phyloP scores from a whole-genome alignment of 2,329 filamentous ascomycete genomes.

The Colletotrichum caudatum region DNA sequence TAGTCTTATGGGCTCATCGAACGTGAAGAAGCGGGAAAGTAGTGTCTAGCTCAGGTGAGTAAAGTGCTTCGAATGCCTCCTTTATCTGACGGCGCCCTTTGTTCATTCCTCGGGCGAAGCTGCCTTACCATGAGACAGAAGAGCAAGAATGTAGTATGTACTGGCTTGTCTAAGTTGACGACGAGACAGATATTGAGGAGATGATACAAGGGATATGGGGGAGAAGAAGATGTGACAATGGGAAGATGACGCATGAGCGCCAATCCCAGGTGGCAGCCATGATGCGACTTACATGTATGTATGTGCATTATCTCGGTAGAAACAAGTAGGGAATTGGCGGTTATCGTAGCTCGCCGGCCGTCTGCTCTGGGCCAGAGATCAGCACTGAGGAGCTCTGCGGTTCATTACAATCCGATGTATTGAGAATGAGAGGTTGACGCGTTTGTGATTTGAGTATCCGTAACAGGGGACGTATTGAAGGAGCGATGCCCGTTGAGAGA shows the following conservation, averaged over 20 bases:
- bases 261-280: background rate
- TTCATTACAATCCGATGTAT: background rate
- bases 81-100: slow-evolving; percentile 2
- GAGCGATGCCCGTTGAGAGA: background rate
- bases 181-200: background rate
- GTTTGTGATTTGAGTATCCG: background rate
- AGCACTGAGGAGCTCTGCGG: background rate
- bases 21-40: background rate
- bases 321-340: background rate
- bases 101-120: background rate
- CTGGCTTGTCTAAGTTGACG: slow-evolving; percentile 7
- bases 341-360: background rate
- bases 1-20: background rate
- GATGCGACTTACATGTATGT: background rate
- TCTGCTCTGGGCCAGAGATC: background rate
- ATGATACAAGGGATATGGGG: background rate
- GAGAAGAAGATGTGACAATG: background rate
- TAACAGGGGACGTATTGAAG: no score
- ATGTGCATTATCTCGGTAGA: background rate
- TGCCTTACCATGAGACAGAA: background rate
- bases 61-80: background rate
- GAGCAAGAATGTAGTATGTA: background rate
- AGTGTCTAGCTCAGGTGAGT: background rate
- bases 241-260: background rate
- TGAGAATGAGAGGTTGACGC: background rate